Base-by-base conservation (phyloP, 2,329 filamentous ascomycete genomes). In the Hirsutella rhossiliensis region DNA sequence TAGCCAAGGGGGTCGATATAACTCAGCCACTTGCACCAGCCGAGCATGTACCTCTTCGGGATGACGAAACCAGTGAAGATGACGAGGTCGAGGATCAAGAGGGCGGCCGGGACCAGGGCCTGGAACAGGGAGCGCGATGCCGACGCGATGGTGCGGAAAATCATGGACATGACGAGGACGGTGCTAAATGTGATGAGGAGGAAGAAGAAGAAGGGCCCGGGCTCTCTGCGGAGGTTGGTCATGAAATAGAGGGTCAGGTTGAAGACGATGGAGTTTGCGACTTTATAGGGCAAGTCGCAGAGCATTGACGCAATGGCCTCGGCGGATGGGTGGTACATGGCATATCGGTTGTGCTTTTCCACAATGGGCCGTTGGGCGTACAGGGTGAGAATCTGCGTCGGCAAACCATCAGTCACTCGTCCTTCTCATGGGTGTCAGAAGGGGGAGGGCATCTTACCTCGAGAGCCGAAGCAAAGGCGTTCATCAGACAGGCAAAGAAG, bases 311-410 rank as follows among this genome's bases (percentile, higher is more conserved):
- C 79, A 47, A 87, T 73, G n/a, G 87, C 86, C 70, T 96, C 88
- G 15, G 87, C 84, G 11, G 84, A 88, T 0, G 89, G 87, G 56
- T 94, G 89, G 55, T 95, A 94, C 17, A 95, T 72, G 17, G 88
- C 87, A 59, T 94, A 95, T 46, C 84, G 79, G 45, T 74, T 68
- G 54, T 96, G 89, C 60, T 95, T 95, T 59, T 95, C 87, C 47
- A 96, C 87, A 54, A 95, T 94, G 1, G 85, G 84, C 32, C 89
- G 82, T 74, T 95, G 88, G 2, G 85, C 78, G 58, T 92, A 96
- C 5, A 95, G 73, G 0, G 85, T 88, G 30, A 92, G 64, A 58
- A 95, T 92, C 71, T 82, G 47, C 0, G 8, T 27, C 5, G 23
- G 4, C 23, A 7, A 23, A 23, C 7, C 23, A 27, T 27, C 23